Conservation (phyloP, 2,329 filamentous ascomycete genomes). For the Apiospora malaysiana region DNA sequence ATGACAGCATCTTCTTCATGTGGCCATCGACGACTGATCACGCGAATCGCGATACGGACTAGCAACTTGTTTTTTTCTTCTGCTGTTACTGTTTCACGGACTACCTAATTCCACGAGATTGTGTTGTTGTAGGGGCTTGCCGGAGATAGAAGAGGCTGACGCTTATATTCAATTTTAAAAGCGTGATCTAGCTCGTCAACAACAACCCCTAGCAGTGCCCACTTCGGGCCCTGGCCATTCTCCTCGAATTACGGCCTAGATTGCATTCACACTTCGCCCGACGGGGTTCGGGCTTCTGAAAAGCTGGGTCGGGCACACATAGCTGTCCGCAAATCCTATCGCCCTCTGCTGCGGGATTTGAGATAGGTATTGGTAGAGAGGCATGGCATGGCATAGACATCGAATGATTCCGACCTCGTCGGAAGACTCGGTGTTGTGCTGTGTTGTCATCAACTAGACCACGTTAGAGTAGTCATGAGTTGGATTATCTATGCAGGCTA, state of each 20-base stretch:
- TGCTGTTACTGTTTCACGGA: conserved; percentile 5
- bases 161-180: conserved; percentile 12
- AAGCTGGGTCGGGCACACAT: neutral
- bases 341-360: neutral
- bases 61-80: neutral
- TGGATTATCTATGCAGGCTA: neutral
- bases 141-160: conserved; percentile 17
- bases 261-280: neutral
- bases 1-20: conserved; percentile 11
- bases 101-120: conserved; percentile 10
- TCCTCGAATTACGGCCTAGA: neutral
- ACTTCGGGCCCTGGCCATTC: neutral
- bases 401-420: neutral
- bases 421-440: conserved; percentile 7
- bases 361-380: neutral
- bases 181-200: neutral
- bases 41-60: neutral
- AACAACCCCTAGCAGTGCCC: neutral
- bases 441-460: neutral
- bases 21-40: neutral
- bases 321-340: conserved; percentile 8
- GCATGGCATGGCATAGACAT: neutral
- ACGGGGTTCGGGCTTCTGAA: conserved; percentile 1
- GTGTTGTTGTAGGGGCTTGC: neutral
- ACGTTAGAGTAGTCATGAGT: neutral